Conservation (phyloP, 768 basidiomycete genomes). For the Mycena maculata region DNA sequence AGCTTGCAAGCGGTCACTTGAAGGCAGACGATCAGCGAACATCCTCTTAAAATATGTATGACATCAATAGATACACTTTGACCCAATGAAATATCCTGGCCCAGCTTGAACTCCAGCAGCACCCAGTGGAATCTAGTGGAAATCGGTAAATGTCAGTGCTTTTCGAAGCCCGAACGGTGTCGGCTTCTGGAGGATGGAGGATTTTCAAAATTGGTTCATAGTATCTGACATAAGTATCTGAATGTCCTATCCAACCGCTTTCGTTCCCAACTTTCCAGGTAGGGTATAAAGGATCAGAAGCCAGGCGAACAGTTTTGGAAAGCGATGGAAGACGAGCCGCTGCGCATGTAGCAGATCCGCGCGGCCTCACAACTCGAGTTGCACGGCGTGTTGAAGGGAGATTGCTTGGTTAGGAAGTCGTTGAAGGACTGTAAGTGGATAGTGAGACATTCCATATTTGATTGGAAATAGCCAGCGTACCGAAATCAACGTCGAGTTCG, state of each 20-base stretch:
- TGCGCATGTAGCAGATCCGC: slow-evolving; percentile 81
- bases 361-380: slow-evolving; percentile 69
- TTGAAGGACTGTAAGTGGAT: slow-evolving; percentile 65
- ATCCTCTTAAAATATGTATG: background rate
- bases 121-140: slow-evolving; percentile 6
- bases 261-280: slow-evolving; percentile 2
- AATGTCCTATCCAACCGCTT: slow-evolving; percentile 11
- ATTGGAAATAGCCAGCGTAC: slow-evolving; percentile 50
- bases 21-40: background rate
- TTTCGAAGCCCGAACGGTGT: background rate
- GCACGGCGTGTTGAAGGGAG: slow-evolving; percentile 64
- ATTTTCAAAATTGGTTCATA: slow-evolving; percentile 7
- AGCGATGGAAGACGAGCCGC: slow-evolving; percentile 73
- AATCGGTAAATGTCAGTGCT: slow-evolving; percentile 1
- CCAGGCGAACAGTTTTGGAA: slow-evolving; percentile 67
- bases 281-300: slow-evolving; percentile 60
- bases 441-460: background rate
- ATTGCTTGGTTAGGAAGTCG: slow-evolving; percentile 76
- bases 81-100: too few relatives aligned
- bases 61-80: background rate
- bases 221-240: slow-evolving; percentile 5
- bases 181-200: slow-evolving; percentile 8
- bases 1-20: background rate
- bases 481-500: slow-evolving; percentile 63
- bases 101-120: too few relatives aligned